Evolutionary conservation across 225 moss, liverwort and hornwort species (phyloP), one percentile per base, ranked within the genome.

Genomic region (Rhytidiadelphus loreus): DNA sequence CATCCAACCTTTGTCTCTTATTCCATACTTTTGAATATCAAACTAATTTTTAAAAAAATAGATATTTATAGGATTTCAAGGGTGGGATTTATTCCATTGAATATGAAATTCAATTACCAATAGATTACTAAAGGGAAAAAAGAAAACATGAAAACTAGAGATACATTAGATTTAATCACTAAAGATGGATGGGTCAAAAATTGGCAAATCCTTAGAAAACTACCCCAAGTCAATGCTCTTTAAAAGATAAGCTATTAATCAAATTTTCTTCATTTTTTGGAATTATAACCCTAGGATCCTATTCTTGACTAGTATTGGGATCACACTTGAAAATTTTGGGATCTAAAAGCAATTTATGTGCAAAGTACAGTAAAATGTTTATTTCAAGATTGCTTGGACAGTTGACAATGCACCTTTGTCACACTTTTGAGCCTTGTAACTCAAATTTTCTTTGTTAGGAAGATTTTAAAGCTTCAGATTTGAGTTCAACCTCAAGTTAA

Each of bases 181-280:
- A 14, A 25, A 70, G 24, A 70, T 25, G 0, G 7, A 0, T 25
- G 3, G 15, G 3, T 41, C 8, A 41, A 70, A 41, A 25, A 41
- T 8, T 15, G 0, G 5, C 24, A 39, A 69, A 69, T 13, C 11
- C 7, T 21, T 7, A 19, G 3, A 66, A 66, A 64, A 37, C 0
- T 21, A 0, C 2, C 2, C 1, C 7, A n/a, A 68, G 22, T 68
- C 68, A n/a, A 22, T 3, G 16, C 2, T 22, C 37, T 65, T 1
- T n/a, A 22, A n/a, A n/a, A 68, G 7, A 22, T 37, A 4, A 12
- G 20, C 22, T 12, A 68, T 7, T 22, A 22, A 11, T 68, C 2
- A 68, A 66, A n/a, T 22, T 12, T 66, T 11, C 29, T 22, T 66
- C 37, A 66, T 5, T 66, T 37, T 66, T 37, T 37, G 12, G n/a